Evolutionary conservation across 1,139 yeast genomes (phyloP).

Genomic region (Sugiyamaella xylanicola): DNA sequence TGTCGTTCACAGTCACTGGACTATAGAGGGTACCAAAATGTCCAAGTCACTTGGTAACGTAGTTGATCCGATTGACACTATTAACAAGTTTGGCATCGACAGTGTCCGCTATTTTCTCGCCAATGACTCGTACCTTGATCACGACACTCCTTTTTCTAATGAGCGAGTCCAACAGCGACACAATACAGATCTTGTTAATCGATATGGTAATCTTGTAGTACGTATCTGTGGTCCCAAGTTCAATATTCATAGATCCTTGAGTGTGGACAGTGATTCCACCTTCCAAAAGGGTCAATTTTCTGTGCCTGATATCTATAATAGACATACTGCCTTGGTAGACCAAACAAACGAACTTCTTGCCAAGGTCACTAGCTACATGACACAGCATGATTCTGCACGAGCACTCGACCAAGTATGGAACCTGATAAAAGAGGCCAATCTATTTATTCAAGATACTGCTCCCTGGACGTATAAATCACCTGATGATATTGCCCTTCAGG

Average conservation of each 20-base stretch:
- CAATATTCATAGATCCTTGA: slow-evolving; percentile 45
- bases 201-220: slow-evolving; percentile 76
- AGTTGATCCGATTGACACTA: slow-evolving; percentile 79
- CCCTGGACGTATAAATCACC: slow-evolving; percentile 55
- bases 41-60: slow-evolving; percentile 92
- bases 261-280: slow-evolving; percentile 6
- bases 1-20: slow-evolving; percentile 94
- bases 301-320: slow-evolving; percentile 17
- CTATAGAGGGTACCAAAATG: slow-evolving; percentile 88
- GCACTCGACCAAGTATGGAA: slow-evolving; percentile 66
- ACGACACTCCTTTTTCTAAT: slow-evolving; percentile 79
- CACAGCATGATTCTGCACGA: slow-evolving; percentile 55
- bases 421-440: slow-evolving; percentile 62
- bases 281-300: slow-evolving; percentile 18
- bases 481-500: slow-evolving; percentile 35
- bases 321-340: slow-evolving; percentile 29
- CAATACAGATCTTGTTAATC: slow-evolving; percentile 64
- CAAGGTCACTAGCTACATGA: slow-evolving; percentile 50
- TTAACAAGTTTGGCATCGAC: slow-evolving; percentile 62
- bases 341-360: slow-evolving; percentile 40
- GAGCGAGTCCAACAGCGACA: slow-evolving; percentile 62
- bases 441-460: slow-evolving; percentile 52
- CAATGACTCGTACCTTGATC: slow-evolving; percentile 71
- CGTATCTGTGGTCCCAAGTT: slow-evolving; percentile 76
- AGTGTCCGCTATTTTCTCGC: slow-evolving; percentile 73